Percentiles rank a stretch among this genome's conserved stretches.
Evolutionary conservation across 2,329 filamentous ascomycete genomes (phyloP).

Genomic region (Fusarium sp.): DNA sequence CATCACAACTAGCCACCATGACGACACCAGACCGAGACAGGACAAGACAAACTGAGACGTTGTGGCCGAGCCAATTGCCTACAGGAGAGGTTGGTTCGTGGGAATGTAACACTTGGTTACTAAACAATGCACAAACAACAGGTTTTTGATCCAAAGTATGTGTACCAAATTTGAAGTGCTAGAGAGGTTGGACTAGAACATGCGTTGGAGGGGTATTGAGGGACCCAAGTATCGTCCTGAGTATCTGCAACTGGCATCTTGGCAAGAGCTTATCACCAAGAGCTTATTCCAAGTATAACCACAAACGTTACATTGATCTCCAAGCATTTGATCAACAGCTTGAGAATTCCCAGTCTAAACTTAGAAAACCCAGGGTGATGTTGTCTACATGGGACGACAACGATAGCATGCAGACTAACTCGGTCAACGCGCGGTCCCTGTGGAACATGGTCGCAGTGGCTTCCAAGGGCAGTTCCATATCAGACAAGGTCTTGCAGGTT

Average conservation of each 20-base stretch:
- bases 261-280: constrained; percentile 6
- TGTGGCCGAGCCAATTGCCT: constrained; percentile 33
- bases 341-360: constrained; percentile 17
- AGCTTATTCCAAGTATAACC: constrained; percentile 24
- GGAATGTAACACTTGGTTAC: constrained; percentile 22
- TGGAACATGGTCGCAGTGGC: constrained; percentile 25
- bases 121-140: constrained; percentile 30
- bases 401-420: constrained; percentile 6
- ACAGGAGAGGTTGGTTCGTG: constrained; percentile 30
- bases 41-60: constrained; percentile 23
- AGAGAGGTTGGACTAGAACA: constrained; percentile 7
- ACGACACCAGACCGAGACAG: constrained; percentile 30
- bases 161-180: constrained; percentile 6
- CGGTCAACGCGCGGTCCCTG: constrained; percentile 33
- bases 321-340: constrained; percentile 18
- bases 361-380: constrained; percentile 1
- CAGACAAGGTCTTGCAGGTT: constrained; percentile 9
- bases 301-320: background rate
- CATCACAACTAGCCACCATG: constrained; percentile 27
- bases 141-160: constrained; percentile 28
- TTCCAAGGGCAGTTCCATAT: constrained; percentile 1
- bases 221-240: constrained; percentile 15
- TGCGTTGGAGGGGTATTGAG: constrained; percentile 22
- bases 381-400: constrained; percentile 9
- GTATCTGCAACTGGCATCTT: constrained; percentile 8